phyloP scores from a whole-genome alignment of 2,329 filamentous ascomycete species.

The Fusarium sp. region DNA sequence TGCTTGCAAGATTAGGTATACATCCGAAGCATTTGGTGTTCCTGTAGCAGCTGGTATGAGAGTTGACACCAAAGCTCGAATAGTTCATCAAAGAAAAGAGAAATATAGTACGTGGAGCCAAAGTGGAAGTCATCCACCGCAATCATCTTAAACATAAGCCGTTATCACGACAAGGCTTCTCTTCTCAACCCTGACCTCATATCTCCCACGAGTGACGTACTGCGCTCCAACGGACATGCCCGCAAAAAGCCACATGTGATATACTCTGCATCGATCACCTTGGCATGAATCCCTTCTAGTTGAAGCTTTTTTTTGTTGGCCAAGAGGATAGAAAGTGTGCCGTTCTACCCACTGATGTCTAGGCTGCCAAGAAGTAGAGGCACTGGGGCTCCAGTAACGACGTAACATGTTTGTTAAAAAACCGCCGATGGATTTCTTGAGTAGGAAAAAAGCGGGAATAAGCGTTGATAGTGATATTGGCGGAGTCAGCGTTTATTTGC shows the following conservation, averaged over 20 bases:
- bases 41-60: no score
- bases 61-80: not conserved
- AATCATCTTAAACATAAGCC: not conserved
- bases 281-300: constrained; percentile 8
- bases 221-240: constrained; percentile 15
- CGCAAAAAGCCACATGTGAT: constrained; percentile 16
- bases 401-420: constrained; percentile 19
- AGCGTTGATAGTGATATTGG: not conserved
- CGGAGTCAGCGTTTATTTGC: constrained; percentile 5
- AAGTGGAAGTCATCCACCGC: constrained; percentile 6
- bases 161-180: constrained; percentile 6
- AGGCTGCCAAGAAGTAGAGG: constrained; percentile 15
- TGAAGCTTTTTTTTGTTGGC: constrained; percentile 17
- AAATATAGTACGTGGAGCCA: not conserved
- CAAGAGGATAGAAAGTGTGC: constrained; percentile 14
- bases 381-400: constrained; percentile 33
- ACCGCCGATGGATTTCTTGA: constrained; percentile 2
- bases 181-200: not conserved
- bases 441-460: constrained; percentile 22
- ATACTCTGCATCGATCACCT: constrained; percentile 1
- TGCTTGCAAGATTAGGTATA: no score
- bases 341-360: constrained; percentile 27
- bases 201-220: constrained; percentile 8
- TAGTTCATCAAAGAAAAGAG: not conserved
- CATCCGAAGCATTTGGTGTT: not conserved